These are phyloP conservation scores for Hevea brasiliensis DNA, from an alignment of 345 rosid species.

Conservation along the genomic window DNA sequence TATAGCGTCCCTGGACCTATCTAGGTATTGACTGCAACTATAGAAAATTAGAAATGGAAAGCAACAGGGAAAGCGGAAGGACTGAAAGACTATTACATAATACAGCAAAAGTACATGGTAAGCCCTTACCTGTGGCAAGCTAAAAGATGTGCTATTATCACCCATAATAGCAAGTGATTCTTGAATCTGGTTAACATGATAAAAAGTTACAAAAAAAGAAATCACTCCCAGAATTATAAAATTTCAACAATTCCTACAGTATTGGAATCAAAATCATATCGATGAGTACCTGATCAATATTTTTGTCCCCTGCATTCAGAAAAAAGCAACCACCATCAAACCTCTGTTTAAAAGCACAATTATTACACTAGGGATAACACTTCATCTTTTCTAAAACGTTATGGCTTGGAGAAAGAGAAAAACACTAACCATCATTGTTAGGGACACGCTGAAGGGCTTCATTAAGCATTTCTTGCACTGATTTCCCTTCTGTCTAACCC, in stretches of 20 bases:
- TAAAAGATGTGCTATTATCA: slow-evolving; percentile 95
- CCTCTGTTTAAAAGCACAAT: slow-evolving; percentile 12
- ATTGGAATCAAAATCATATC: slow-evolving; percentile 9
- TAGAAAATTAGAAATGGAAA: background rate
- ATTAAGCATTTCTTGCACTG: slow-evolving; percentile 94
- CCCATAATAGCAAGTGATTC: slow-evolving; percentile 95
- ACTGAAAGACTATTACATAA: background rate
- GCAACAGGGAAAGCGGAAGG: too few species aligned
- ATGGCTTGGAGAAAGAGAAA: background rate
- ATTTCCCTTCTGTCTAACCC: slow-evolving; percentile 77
- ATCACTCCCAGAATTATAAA: slow-evolving; percentile 10
- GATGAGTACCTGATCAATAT: slow-evolving; percentile 73
- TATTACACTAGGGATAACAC: slow-evolving; percentile 12
- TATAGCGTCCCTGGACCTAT: too few species aligned
- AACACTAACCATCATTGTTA: slow-evolving; percentile 65
- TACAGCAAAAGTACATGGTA: slow-evolving; percentile 12
- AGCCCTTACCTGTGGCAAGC: slow-evolving; percentile 86
- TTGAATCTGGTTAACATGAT: slow-evolving; percentile 89
- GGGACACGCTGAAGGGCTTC: slow-evolving; percentile 92
- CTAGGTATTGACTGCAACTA: background rate
- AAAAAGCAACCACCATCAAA: slow-evolving; percentile 31
- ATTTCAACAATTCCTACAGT: background rate
- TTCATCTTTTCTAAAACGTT: background rate
- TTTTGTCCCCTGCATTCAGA: slow-evolving; percentile 77
- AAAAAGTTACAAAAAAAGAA: background rate